Percentiles rank a stretch among this genome's conserved stretches.
Conservation (phyloP, 2,329 filamentous ascomycete species). For the Karstenula rhodostoma region DNA sequence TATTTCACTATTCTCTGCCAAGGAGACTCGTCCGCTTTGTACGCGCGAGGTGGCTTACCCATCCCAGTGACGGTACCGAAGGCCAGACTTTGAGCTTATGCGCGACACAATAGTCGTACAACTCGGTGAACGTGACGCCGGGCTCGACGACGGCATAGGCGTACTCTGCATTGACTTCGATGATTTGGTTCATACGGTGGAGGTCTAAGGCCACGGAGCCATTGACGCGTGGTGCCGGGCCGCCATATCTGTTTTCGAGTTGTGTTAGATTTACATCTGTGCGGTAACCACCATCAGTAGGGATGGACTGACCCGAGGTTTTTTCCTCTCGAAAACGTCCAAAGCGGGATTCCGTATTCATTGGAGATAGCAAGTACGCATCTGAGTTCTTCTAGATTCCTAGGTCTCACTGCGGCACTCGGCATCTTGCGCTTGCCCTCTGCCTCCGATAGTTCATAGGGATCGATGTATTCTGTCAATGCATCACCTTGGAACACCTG, state of each 20-base stretch:
- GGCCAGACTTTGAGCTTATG: conserved; percentile 45
- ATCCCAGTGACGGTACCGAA: conserved; percentile 43
- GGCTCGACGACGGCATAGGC: conserved; percentile 57
- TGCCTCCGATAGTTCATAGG: conserved; percentile 56
- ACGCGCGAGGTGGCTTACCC: conserved; percentile 17
- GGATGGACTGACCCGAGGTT: conserved; percentile 44
- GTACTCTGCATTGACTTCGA: conserved; percentile 56
- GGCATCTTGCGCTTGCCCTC: conserved; percentile 52
- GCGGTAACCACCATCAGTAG: no score
- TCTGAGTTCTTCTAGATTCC: conserved; percentile 32
- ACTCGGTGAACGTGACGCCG: conserved; percentile 39
- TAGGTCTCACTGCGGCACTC: conserved; percentile 54
- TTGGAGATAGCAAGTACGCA: conserved; percentile 33
- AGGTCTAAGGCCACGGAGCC: conserved; percentile 46
- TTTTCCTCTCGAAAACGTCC: conserved; percentile 44
- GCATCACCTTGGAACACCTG: conserved; percentile 51
- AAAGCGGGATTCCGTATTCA: conserved; percentile 40
- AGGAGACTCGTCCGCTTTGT: not conserved
- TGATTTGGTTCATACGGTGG: conserved; percentile 54
- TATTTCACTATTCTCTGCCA: not conserved
- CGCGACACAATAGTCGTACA: conserved; percentile 42
- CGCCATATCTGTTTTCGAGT: conserved; percentile 33
- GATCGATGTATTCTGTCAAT: conserved; percentile 57
- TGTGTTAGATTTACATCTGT: not conserved
- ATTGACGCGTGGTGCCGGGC: conserved; percentile 46